Conservation (phyloP, 2,329 filamentous ascomycete genomes). For the Conoideocrella luteorostrata region DNA sequence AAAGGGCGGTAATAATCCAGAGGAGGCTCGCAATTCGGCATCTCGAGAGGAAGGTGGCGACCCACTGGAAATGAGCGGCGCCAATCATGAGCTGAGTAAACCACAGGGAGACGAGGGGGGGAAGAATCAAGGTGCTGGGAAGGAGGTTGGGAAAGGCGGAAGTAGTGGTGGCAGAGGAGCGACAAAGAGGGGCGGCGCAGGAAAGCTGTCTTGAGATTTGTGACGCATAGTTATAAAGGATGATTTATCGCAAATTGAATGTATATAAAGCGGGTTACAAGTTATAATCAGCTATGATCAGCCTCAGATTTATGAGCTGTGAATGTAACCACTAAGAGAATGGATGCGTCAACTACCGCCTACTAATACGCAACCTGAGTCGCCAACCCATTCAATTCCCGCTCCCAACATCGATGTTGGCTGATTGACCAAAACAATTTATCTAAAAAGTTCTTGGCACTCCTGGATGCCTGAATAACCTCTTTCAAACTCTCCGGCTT, state of each 20-base stretch:
- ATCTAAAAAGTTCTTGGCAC: slow-evolving; percentile 61
- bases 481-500: slow-evolving; percentile 55
- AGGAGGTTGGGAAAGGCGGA: slow-evolving; percentile 29
- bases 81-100: slow-evolving; percentile 10
- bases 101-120: slow-evolving; percentile 14
- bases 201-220: neutral
- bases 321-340: too few relatives aligned
- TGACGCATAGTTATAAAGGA: too few relatives aligned
- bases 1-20: slow-evolving; percentile 59
- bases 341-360: neutral
- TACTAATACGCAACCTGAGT: slow-evolving; percentile 62
- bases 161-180: slow-evolving; percentile 24
- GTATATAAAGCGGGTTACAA: neutral
- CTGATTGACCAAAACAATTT: slow-evolving; percentile 64
- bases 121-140: slow-evolving; percentile 25
- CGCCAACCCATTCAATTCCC: slow-evolving; percentile 66
- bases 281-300: neutral
- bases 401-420: slow-evolving; percentile 65
- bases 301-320: too few relatives aligned
- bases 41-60: slow-evolving; percentile 10
- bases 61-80: slow-evolving; percentile 4
- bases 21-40: slow-evolving; percentile 44
- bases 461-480: slow-evolving; percentile 57
- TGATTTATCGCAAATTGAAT: neutral
- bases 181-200: slow-evolving; percentile 22